Conservation (phyloP, 495 filamentous ascomycete genomes). For the Aspergillus kassunensis region DNA sequence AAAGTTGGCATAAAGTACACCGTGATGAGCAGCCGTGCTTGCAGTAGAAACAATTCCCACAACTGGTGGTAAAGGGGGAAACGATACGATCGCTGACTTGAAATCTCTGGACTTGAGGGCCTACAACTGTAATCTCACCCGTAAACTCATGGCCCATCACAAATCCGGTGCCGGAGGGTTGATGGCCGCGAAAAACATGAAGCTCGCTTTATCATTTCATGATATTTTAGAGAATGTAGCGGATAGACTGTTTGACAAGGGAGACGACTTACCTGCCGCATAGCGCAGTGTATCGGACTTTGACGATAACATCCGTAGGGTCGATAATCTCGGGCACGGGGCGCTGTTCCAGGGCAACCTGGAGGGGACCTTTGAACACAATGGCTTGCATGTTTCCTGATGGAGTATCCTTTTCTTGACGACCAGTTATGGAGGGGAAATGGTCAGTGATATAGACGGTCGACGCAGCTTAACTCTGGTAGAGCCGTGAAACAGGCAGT, state of each 20-base stretch:
- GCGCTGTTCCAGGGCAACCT: constrained; percentile 40
- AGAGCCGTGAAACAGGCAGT: too few species aligned
- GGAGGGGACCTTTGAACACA: constrained; percentile 32
- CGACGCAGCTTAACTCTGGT: too few species aligned
- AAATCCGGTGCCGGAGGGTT: constrained; percentile 53
- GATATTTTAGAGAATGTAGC: too few species aligned
- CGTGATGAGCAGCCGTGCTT: constrained; percentile 36
- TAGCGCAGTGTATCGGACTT: constrained; percentile 78
- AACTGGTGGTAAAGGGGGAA: constrained; percentile 64
- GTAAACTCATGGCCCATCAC: constrained; percentile 66
- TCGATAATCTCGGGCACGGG: constrained; percentile 55
- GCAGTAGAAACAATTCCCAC: constrained; percentile 84
- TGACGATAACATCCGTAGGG: constrained; percentile 73
- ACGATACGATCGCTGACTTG: constrained; percentile 68
- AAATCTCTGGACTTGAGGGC: constrained; percentile 57
- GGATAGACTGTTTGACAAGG: constrained; percentile 11
- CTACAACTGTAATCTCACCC: constrained; percentile 59
- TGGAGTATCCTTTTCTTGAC: too few species aligned
- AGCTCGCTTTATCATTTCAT: too few species aligned
- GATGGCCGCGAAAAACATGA: constrained; percentile 76
- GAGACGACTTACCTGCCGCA: constrained; percentile 74
- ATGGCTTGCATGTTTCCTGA: constrained; percentile 40
- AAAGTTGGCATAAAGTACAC: constrained; percentile 62
- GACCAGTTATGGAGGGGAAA: too few species aligned
- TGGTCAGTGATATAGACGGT: too few species aligned